Evolutionary conservation across 177 flowering plant genomes (phyloP), one percentile per base, ranked within the genome.

Genomic region (Telopea speciosissima): DNA sequence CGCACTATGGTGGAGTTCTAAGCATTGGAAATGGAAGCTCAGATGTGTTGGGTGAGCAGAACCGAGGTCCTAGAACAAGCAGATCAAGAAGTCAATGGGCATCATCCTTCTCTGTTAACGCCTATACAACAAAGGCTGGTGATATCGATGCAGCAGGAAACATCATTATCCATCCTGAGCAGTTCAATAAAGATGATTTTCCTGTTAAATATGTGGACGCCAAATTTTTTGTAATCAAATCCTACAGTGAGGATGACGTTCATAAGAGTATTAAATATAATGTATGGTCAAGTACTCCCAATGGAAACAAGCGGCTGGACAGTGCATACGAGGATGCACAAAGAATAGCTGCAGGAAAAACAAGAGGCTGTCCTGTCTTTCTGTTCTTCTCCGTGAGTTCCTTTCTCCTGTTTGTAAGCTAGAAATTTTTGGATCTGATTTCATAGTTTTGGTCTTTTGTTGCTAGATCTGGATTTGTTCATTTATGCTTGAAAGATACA

Each of bases 181-280:
- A 86, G 60, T 93, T 83, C 68, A 91, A 91, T 74, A 88, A 72
- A 75, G 91, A 81, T 66, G 93, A 87, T 73, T 89, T 92, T 63
- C 75, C 77, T 0, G 74, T 86, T 70, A 85, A 86, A 36, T 85
- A 85, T 81, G 67, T 45, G 33, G 76, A 83, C 76, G 97, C 96
- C 45, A 91, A 84, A 78, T 93, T 90, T 78, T 93, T 90, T 80
- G 94, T 90, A 33, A 90, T 93, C 40, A 93, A 91, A 73, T 91
- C 98, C 24, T 93, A 91, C 68, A 91, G 96, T 52, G 98, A 93
- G 78, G 98, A 93, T 83, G 96, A 93, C 81, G 94, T 93, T 22
- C 97, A 93, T 74, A 93, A 93, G 78, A 91, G 98, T 77, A 88
- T 93, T 65, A 93, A 93, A 68, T 93, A 91, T 65, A 85, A 80